Base-by-base conservation (phyloP, 495 filamentous ascomycete species). In the Aspergillus conjunctus region DNA sequence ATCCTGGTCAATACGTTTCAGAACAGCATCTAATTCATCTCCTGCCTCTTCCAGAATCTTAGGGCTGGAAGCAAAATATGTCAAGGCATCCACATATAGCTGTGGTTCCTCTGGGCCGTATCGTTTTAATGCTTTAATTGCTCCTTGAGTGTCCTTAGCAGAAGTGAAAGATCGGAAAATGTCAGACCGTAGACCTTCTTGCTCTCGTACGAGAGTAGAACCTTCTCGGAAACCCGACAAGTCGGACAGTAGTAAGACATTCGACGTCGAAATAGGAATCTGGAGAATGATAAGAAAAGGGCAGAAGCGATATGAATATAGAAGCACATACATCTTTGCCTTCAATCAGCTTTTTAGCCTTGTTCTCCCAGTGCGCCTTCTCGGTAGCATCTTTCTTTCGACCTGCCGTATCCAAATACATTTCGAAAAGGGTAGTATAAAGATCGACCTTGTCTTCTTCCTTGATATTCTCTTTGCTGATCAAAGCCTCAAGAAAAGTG, bases 81-180 rank as follows among this genome's bases (percentile, higher is more conserved):
- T 86, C 34, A 98, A 80, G 0, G 94, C 94, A 7, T 94, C 92
- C 1, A 94, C 85, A 65, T 98, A 98, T 15, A 98, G 83, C 62
- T 95, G 89, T 0, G 95, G 94, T 66, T 97, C 94, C 55, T 93
- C 86, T 0, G 88, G 86, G 0, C 95, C 95, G 68, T 98, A 98
- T 72, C 94, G 95, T 49, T 83, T 83, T 45, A 98, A 77, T 0
- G 95, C 94, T 67, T 87, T 87, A 65, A 98, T 91, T 8, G 93
- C 92, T 39, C 94, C 94, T 9, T 83, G 80, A 1, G 94, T 98
- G 67, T 98, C 94, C 31, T 92, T 91, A 20, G 93, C 93, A 0
- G 92, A 88, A 6, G 93, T 97, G 71, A 96, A 97, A 0, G 94
- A 97, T 21, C 94, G 87, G 78, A 98, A 98, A 58, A 98, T 97